phyloP scores from a whole-genome alignment of 768 basidiomycete genomes.

The Kwoniella bestiolae region DNA sequence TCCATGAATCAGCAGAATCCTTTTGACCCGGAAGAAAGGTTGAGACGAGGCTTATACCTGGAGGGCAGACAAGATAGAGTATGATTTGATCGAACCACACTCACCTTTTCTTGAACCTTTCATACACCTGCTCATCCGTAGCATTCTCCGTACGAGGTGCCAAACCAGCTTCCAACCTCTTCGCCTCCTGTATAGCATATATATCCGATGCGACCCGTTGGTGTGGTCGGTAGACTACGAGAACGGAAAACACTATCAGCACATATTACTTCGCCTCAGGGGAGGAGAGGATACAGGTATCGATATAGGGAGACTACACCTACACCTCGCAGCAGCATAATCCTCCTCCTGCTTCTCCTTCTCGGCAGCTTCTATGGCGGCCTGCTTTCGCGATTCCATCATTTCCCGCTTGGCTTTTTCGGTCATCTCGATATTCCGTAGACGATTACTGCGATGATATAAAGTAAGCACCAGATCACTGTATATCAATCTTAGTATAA shows the following conservation, averaged over 20 bases:
- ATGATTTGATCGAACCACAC: no score
- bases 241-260: background rate
- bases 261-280: background rate
- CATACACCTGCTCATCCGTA: constrained; percentile 86
- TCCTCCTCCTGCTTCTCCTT: constrained; percentile 68
- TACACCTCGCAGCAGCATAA: constrained; percentile 84
- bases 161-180: constrained; percentile 81
- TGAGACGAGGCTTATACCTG: no score
- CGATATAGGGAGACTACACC: constrained; percentile 54
- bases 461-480: no score
- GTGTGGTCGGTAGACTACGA: constrained; percentile 82
- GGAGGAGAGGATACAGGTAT: no score
- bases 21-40: no score
- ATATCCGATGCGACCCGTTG: constrained; percentile 82
- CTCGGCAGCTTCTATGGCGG: constrained; percentile 41
- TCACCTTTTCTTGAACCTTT: constrained; percentile 89
- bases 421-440: constrained; percentile 96
- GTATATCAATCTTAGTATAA: no score
- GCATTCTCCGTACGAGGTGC: constrained; percentile 67
- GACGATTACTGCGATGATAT: constrained; percentile 69
- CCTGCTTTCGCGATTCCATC: constrained; percentile 66
- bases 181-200: constrained; percentile 82
- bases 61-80: no score
- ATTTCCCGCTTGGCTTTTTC: constrained; percentile 92
- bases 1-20: no score